Evolutionary conservation across 306 rosid genomes (phyloP), one percentile per base, ranked within the genome.

Genomic region (Leucaena leucocephala): DNA sequence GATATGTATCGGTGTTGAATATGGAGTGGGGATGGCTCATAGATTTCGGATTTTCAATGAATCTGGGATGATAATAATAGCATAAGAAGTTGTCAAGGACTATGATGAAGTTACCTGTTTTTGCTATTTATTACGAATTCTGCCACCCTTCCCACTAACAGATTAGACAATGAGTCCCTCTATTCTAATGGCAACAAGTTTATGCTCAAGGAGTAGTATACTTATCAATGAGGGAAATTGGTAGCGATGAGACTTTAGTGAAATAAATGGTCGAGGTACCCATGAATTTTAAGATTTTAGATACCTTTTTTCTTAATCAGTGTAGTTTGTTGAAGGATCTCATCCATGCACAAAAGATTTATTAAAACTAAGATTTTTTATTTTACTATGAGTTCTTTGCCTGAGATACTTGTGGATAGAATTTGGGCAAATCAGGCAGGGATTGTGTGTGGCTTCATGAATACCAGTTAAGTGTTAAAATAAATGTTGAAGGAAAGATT

Each of bases 11-110:
- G 38, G 19, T 61, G 27, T 62, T 27, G 22, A 42, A 40, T 50
- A 50, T 46, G 33, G 22, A 39, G 50, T 65, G 72, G 49, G 78
- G n/a, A 72, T 7, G 42, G 58, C 58, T 70, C 59, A 43, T 33
- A 45, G 44, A 40, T 43, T 42, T 69, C 11, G 3, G 33, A 17
- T 42, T 21, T 68, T 68, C n/a, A 40, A 40, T 43, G 19, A 36
- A 68, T 55, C 35, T 44, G 72, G 63, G 55, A 40, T 54, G 38
- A 11, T 57, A 16, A 40, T 55, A 43, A 33, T 43, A 27, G 46
- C 46, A 17, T 40, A 52, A 65, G 42, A 49, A 52, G 21, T 67
- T 10, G 35, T 55, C 38, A 42, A 22, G 75, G 21, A 5, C 21
- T 54, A 9, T 44, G 33, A 34, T 38, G 68, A 77, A 19, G 21